Percentiles rank a stretch among this genome's conserved stretches.
Conservation (phyloP, 2,329 filamentous ascomycete species). For the Cryphonectria japonica region DNA sequence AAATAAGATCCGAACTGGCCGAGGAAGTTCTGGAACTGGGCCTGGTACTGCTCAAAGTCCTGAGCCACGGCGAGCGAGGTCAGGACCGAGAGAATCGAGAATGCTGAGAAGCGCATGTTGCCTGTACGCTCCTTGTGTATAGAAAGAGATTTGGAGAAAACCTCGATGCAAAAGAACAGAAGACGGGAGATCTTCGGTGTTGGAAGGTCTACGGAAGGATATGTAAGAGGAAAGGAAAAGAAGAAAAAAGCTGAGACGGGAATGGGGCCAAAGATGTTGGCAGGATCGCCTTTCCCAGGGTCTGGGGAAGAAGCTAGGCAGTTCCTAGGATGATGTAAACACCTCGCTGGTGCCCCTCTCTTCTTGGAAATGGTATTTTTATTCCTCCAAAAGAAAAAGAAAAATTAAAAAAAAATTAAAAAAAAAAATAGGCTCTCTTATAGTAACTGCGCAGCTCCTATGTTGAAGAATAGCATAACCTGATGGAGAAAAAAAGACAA, state of each 20-base stretch:
- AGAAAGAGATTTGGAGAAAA: neutral
- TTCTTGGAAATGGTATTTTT: neutral
- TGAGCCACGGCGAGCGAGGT: conserved; percentile 59
- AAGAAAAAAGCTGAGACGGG: conserved; percentile 17
- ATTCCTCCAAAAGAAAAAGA: neutral
- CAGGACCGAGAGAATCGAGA: conserved; percentile 55
- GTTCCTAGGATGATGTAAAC: conserved; percentile 15
- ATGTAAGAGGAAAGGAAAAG: neutral
- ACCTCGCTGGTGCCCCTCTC: conserved; percentile 8
- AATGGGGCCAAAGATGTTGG: conserved; percentile 14
- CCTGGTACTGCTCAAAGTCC: conserved; percentile 61
- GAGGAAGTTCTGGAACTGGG: conserved; percentile 66
- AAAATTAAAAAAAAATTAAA: no score
- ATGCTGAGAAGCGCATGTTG: conserved; percentile 62
- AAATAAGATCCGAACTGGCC: conserved; percentile 60
- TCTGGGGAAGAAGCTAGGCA: conserved; percentile 25
- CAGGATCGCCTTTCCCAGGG: conserved; percentile 20
- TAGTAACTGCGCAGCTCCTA: neutral
- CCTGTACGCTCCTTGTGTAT: conserved; percentile 1
- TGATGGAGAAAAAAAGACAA: neutral
- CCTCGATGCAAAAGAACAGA: conserved; percentile 16
- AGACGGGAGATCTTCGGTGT: conserved; percentile 9
- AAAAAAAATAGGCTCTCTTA: neutral
- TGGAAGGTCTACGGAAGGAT: conserved; percentile 4
- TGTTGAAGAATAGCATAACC: neutral